Evolutionary conservation across 345 rosid genomes (phyloP).

Genomic region (Camelina hispida): DNA sequence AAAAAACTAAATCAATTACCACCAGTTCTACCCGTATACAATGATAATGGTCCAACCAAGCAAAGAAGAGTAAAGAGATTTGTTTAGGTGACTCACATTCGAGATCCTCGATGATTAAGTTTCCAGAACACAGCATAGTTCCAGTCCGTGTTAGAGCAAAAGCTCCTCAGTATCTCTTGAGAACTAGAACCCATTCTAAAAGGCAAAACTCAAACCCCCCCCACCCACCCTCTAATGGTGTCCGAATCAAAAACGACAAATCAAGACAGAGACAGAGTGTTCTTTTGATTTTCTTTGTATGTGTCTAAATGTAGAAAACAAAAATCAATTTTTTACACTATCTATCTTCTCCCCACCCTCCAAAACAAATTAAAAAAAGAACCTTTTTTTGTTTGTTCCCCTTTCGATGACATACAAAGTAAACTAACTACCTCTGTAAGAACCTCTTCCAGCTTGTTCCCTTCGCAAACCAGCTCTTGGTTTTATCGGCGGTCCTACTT

Average conservation of each 20-base stretch:
- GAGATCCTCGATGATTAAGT: constrained; percentile 67
- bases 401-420: constrained; percentile 25
- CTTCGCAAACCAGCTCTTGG: constrained; percentile 85
- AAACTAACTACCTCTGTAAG: constrained; percentile 90
- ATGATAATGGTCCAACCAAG: not conserved
- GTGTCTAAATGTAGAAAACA: constrained; percentile 2
- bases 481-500: constrained; percentile 86
- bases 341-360: constrained; percentile 27
- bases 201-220: constrained; percentile 27
- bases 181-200: constrained; percentile 61
- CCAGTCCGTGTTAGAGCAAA: constrained; percentile 83
- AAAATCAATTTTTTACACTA: constrained; percentile 8
- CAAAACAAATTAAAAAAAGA: not conserved
- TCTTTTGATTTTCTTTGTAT: constrained; percentile 22
- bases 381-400: not conserved
- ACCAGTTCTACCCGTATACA: not conserved
- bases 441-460: constrained; percentile 96
- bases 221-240: not conserved
- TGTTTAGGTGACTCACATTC: constrained; percentile 57
- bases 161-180: constrained; percentile 64
- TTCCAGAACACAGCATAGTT: constrained; percentile 91
- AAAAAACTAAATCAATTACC: constrained; percentile 16
- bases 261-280: constrained; percentile 36
- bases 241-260: constrained; percentile 31
- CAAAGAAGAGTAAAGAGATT: not conserved